These are phyloP conservation scores for Cetraspora pellucida DNA, from an alignment of 192 early-diverging fungal species.

Conservation along the genomic window DNA sequence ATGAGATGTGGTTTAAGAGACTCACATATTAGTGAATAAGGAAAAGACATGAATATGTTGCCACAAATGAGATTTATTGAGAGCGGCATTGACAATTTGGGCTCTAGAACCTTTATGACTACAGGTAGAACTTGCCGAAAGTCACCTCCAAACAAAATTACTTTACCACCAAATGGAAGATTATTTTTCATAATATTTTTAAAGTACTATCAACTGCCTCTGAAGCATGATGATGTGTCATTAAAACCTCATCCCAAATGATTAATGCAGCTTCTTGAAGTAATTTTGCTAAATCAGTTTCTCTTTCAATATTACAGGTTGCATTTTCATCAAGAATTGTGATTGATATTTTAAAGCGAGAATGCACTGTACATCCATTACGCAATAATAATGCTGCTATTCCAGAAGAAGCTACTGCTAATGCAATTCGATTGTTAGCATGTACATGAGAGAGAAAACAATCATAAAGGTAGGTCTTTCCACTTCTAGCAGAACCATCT, in stretches of 20 bases:
- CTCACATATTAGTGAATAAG: constrained; percentile 37
- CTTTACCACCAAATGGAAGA: constrained; percentile 33
- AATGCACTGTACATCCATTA: constrained; percentile 43
- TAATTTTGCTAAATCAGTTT: constrained; percentile 8
- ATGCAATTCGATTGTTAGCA: constrained; percentile 8
- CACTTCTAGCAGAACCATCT: constrained; percentile 38
- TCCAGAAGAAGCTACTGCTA: constrained; percentile 21
- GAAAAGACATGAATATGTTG: constrained; percentile 18
- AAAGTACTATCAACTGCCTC: constrained; percentile 20
- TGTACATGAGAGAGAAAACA: constrained; percentile 20
- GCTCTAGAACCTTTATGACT: background rate
- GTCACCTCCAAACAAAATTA: too few relatives aligned
- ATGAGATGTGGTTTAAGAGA: background rate
- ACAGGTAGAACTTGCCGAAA: background rate
- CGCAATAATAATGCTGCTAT: constrained; percentile 39
- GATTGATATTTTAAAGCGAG: constrained; percentile 40
- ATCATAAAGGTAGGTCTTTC: constrained; percentile 33
- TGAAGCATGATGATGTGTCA: constrained; percentile 18
- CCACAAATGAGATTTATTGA: constrained; percentile 37
- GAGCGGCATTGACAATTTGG: constrained; percentile 19
- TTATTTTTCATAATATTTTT: constrained; percentile 26
- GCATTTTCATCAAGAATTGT: constrained; percentile 22
- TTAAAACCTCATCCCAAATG: constrained; percentile 47
- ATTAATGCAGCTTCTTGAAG: constrained; percentile 33
- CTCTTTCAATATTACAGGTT: constrained; percentile 23